Percentiles rank a stretch among this genome's conserved stretches.
Evolutionary conservation across 305 asterid genomes (phyloP).

Genomic region (Withania somnifera): DNA sequence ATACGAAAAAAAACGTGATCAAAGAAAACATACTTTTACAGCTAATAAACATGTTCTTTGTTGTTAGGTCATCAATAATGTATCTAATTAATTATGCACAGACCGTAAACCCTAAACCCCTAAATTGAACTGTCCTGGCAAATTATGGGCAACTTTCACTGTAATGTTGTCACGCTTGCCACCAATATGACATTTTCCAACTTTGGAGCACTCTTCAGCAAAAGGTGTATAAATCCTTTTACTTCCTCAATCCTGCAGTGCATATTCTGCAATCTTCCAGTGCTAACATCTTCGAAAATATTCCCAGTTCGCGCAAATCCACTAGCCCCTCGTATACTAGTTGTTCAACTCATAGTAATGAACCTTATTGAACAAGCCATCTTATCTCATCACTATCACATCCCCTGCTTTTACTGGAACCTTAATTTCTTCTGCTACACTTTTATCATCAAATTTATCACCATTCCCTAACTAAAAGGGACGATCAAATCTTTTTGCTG

Average conservation of each 20-base stretch:
- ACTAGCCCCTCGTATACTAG: neutral
- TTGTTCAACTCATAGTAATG: conserved; percentile 1
- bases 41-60: neutral
- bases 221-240: too few species aligned
- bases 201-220: too few species aligned
- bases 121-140: neutral
- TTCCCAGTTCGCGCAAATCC: neutral
- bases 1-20: too few species aligned
- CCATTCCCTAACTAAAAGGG: conserved; percentile 13
- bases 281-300: neutral
- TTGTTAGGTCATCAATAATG: too few species aligned
- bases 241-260: too few species aligned
- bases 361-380: conserved; percentile 19
- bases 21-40: too few species aligned
- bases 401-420: neutral
- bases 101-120: neutral
- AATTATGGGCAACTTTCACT: too few species aligned
- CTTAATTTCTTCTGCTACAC: conserved; percentile 5
- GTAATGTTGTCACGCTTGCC: too few species aligned
- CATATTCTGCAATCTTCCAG: too few species aligned
- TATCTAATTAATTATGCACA: neutral
- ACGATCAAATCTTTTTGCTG: neutral
- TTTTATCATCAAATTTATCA: neutral
- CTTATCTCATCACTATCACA: conserved; percentile 1
- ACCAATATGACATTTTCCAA: too few species aligned